A percentile compares a stretch with the other conserved stretches of the same genome.
Evolutionary conservation across 2,329 filamentous ascomycete genomes (phyloP).

Genomic region (Ramularia endophylla): DNA sequence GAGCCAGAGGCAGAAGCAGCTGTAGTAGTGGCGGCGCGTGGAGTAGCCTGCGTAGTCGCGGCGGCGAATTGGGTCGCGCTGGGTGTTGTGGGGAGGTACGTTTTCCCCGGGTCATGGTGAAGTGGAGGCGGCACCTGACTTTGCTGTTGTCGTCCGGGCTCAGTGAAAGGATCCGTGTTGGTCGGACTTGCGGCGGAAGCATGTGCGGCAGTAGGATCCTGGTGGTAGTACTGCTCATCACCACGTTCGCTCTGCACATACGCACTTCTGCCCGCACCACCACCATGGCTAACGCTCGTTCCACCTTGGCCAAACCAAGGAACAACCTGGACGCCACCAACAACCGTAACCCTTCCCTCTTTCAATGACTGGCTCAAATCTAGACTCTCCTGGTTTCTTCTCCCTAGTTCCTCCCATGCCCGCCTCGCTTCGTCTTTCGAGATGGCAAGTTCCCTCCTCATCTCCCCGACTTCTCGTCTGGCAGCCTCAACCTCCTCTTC

Average conservation of each 20-base stretch:
- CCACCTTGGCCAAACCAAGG: slow-evolving; percentile 42
- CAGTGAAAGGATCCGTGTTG: slow-evolving; percentile 58
- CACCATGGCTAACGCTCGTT: slow-evolving; percentile 27
- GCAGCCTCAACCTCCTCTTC: slow-evolving; percentile 24
- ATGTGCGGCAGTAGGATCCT: slow-evolving; percentile 31
- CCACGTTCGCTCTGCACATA: too few relatives aligned
- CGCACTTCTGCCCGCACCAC: too few relatives aligned
- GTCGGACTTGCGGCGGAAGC: slow-evolving; percentile 45
- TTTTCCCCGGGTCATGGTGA: slow-evolving; percentile 35
- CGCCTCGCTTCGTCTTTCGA: slow-evolving; percentile 93
- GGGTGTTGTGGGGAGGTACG: slow-evolving; percentile 17
- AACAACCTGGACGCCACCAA: slow-evolving; percentile 91
- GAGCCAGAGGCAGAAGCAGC: too few relatives aligned
- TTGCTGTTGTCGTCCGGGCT: slow-evolving; percentile 35
- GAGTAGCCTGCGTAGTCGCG: slow-evolving; percentile 7
- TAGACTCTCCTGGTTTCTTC: slow-evolving; percentile 86
- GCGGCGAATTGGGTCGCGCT: background rate
- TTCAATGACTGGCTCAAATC: slow-evolving; percentile 81
- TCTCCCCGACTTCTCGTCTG: slow-evolving; percentile 59
- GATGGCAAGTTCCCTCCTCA: slow-evolving; percentile 88
- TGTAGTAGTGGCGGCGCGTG: slow-evolving; percentile 5
- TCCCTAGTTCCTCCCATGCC: slow-evolving; percentile 94
- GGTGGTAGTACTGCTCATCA: slow-evolving; percentile 44
- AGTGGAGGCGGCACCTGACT: slow-evolving; percentile 16
- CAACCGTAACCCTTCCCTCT: slow-evolving; percentile 78